Evolutionary conservation across 2,329 filamentous ascomycete species (phyloP).

Genomic region (Hymenoscyphus salicellus): DNA sequence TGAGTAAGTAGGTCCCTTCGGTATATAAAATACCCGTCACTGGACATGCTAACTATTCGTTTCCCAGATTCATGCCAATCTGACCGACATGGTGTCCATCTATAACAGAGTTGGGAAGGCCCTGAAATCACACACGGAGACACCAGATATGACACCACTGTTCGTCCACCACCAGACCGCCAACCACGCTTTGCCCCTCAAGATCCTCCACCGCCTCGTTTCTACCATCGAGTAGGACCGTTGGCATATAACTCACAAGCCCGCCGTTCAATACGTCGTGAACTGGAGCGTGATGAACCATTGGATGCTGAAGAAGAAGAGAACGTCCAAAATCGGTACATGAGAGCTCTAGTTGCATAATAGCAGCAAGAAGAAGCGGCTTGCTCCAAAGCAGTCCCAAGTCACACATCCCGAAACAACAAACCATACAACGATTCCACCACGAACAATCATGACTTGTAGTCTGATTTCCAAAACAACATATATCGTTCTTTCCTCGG

Average conservation of each 20-base stretch:
- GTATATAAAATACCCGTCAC: no score
- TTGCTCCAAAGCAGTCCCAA: constrained; percentile 17
- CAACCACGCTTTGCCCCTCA: neutral
- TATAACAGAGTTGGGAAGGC: constrained; percentile 12
- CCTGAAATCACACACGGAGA: constrained; percentile 9
- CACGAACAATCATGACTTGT: constrained; percentile 11
- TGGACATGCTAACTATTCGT: neutral
- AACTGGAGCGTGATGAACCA: no score
- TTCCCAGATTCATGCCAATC: constrained; percentile 7
- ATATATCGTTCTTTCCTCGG: constrained; percentile 23
- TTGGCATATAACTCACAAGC: no score
- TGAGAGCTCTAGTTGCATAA: no score
- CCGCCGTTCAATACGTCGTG: no score
- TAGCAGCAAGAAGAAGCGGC: no score
- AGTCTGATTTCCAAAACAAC: no score
- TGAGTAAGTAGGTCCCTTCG: no score
- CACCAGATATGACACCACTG: constrained; percentile 14
- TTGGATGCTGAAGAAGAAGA: no score
- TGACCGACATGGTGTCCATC: constrained; percentile 12
- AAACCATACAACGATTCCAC: constrained; percentile 25
- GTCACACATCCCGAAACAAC: constrained; percentile 4
- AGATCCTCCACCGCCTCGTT: no score
- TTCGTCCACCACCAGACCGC: neutral
- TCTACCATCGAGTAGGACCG: no score
- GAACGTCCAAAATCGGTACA: no score